Evolutionary conservation across 176 grass and related monocot genomes (phyloP), one percentile per base, ranked within the genome.

Genomic region (Cenchrus purpureus): DNA sequence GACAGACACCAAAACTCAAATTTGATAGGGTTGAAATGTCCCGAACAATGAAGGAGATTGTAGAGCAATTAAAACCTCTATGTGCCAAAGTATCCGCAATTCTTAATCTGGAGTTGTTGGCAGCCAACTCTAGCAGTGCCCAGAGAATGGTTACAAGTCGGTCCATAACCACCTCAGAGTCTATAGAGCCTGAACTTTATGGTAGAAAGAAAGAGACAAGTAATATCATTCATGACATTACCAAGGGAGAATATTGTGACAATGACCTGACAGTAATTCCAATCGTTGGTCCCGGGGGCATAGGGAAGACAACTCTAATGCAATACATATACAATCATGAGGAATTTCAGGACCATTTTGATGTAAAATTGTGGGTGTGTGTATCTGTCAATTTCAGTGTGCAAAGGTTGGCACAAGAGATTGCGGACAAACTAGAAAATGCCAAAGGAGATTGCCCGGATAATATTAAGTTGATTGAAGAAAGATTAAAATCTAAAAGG

Each of bases 301-400:
- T 91, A 63, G 85, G 89, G 15, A 88, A 91, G 42, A 91, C 81
- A 61, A 91, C 89, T 40, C 76, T 91, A 44, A 45, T 29, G 19
- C 75, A 87, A 25, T 17, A 80, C 46, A 48, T 85, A 59, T 91
- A 85, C 25, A 54, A 54, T 15, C 4, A 51, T 13, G 49, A 37
- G 8, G 14, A 50, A 87, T 20, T 87, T 42, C 1, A 65, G 12
- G 15, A 1, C 0, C 58, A 81, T 74, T 91, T 91, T 48, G 11
- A 88, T 0, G 20, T 76, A 19, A 57, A 25, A 10, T 1, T 91
- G 19, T 91, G 85, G 89, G 13, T 65, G 45, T 85, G 74, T 46
- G 85, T 91, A 0, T 91, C 89, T 0, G 12, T 80, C 13, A 22
- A 61, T 55, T 91, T 91, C 62, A 76, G 15, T 22, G 69, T 77